These are phyloP conservation scores for Lipomyces lipofer DNA, from an alignment of 805 yeast genomes.

Conservation along the genomic window DNA sequence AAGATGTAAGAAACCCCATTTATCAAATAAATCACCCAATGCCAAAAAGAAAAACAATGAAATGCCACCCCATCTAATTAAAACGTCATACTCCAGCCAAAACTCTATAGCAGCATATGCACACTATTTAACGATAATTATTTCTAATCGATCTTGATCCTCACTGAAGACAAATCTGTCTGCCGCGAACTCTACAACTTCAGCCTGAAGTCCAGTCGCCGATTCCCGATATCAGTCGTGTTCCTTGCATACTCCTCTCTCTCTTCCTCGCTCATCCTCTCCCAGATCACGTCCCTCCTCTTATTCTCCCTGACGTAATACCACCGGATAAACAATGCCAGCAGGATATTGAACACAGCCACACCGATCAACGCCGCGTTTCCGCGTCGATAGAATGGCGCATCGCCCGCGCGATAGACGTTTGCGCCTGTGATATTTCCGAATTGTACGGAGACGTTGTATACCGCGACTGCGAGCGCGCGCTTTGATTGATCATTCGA, in stretches of 20 bases:
- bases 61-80: too few species aligned
- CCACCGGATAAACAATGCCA: slow-evolving; percentile 22
- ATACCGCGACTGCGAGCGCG: slow-evolving; percentile 63
- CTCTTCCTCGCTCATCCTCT: slow-evolving; percentile 50
- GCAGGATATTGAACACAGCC: slow-evolving; percentile 12
- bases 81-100: too few species aligned
- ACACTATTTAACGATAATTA: too few species aligned
- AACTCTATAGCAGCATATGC: too few species aligned
- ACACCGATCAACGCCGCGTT: slow-evolving; percentile 39
- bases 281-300: slow-evolving; percentile 51
- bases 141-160: too few species aligned
- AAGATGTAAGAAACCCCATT: too few species aligned
- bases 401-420: slow-evolving; percentile 58
- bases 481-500: slow-evolving; percentile 61
- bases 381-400: slow-evolving; percentile 63
- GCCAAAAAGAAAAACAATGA: too few species aligned
- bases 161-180: too few species aligned
- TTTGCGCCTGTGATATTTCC: slow-evolving; percentile 57
- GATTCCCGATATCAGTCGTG: slow-evolving; percentile 56
- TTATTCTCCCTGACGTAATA: slow-evolving; percentile 40
- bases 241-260: slow-evolving; percentile 48
- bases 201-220: slow-evolving; percentile 54
- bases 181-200: too few species aligned
- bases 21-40: too few species aligned
- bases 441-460: slow-evolving; percentile 64